Evolutionary conservation across 2,329 filamentous ascomycete genomes (phyloP), one percentile per base, ranked within the genome.

Genomic region (Elsinoe ampelina): DNA sequence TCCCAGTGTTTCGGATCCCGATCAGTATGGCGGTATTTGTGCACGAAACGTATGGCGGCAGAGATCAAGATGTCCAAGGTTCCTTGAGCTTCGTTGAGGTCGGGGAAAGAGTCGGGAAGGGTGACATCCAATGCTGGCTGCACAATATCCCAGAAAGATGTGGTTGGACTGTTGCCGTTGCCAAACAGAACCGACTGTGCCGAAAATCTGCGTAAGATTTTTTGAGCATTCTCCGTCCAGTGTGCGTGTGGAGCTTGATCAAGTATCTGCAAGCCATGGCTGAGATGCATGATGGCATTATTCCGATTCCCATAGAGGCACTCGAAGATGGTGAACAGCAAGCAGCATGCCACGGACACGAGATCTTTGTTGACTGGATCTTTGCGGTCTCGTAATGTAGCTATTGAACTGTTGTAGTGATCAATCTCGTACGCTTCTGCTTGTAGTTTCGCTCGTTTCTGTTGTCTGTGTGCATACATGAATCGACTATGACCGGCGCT

Each of bases 241-340:
- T 19, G 6, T 13, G 7, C 4, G 47, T 30, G 13, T 36, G 20
- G n/a, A 35, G 32, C 32, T 36, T 43, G 42, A 38, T 47, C 8
- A 55, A 59, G 43, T n/a, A 59, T 61, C 20, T 63, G 60, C 22
- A 70, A 65, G 2, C 67, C 67, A 48, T 67, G 66, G 17, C 66
- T 63, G 4, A 66, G 59, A 51, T 70, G 68, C 38, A 66, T 62
- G 10, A 70, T 50, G 2, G 65, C 66, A n/a, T 66, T 63, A 5
- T 65, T 57, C 15, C 66, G 68, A 19, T 60, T 60, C 22, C 68
- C 65, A 22, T 64, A 60, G 22, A 70, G 55, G n/a, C 65, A 61
- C 54, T 70, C 68, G 52, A 69, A 67, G 36, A 68, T 66, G 11
- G 67, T 63, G 57, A 65, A 66, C 19, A 70, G 35, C 13, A 70